Evolutionary conservation across 257 asterid genomes (phyloP).

Genomic region (Paraleonurus japonicus): DNA sequence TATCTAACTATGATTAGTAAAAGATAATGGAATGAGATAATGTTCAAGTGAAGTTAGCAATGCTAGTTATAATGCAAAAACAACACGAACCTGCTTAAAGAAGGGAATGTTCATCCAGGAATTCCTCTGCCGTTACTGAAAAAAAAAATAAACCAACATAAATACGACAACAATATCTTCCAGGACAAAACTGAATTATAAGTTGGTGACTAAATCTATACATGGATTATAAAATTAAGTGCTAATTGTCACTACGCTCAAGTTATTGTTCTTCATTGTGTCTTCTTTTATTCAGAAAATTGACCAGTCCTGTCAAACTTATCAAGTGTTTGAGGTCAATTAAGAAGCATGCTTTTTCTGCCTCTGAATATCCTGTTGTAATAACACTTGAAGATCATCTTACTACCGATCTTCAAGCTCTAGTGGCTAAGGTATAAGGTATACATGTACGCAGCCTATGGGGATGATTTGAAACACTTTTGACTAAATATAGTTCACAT

Average conservation of each 20-base stretch:
- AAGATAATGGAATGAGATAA: no score
- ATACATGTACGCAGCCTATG: not conserved
- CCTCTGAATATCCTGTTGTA: conserved; percentile 70
- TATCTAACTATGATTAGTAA: no score
- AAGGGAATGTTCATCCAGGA: not conserved
- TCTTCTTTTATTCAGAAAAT: conserved; percentile 43
- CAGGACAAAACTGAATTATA: not conserved
- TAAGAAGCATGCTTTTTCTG: conserved; percentile 64
- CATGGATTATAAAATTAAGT: not conserved
- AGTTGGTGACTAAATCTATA: not conserved
- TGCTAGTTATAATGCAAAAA: not conserved
- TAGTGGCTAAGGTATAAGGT: conserved; percentile 60
- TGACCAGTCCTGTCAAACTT: conserved; percentile 71
- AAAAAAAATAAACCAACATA: no score
- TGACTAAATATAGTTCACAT: conserved; percentile 10
- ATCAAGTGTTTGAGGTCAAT: conserved; percentile 76
- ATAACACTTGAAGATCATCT: conserved; percentile 85
- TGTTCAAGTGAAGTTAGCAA: not conserved
- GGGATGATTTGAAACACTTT: not conserved
- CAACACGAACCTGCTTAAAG: not conserved
- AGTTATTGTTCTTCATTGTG: not conserved
- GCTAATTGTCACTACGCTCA: not conserved
- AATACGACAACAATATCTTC: not conserved
- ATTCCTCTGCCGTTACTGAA: not conserved
- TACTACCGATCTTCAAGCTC: conserved; percentile 65